These are phyloP conservation scores for Tolypocladium inflatum DNA, from an alignment of 2,329 filamentous ascomycete species.

Conservation along the genomic window DNA sequence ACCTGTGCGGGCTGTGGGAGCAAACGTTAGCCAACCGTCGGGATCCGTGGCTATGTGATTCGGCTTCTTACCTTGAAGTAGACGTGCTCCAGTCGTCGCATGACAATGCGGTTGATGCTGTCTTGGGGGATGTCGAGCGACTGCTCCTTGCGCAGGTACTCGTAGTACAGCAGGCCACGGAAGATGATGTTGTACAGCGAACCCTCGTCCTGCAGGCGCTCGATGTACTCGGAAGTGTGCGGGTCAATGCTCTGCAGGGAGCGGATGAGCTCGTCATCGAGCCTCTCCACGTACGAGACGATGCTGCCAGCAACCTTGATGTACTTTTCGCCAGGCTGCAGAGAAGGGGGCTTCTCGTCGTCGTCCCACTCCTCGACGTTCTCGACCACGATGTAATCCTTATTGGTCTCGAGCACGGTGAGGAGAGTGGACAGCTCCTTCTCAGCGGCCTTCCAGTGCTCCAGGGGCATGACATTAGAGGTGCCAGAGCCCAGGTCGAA, in stretches of 20 bases:
- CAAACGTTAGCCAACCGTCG: slow-evolving; percentile 3
- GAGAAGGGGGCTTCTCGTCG: slow-evolving; percentile 80
- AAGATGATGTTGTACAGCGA: slow-evolving; percentile 88
- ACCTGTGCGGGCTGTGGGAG: slow-evolving; percentile 66
- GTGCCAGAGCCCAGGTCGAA: slow-evolving; percentile 83
- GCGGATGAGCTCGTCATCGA: slow-evolving; percentile 93
- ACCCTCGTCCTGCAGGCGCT: slow-evolving; percentile 84
- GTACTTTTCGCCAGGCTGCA: slow-evolving; percentile 65
- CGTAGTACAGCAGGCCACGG: slow-evolving; percentile 79
- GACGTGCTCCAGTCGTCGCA: slow-evolving; percentile 90
- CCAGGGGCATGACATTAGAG: slow-evolving; percentile 76
- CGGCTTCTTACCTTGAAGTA: slow-evolving; percentile 75
- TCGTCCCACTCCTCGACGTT: slow-evolving; percentile 97
- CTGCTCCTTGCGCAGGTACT: slow-evolving; percentile 62
- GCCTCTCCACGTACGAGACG: slow-evolving; percentile 86
- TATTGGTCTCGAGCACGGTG: slow-evolving; percentile 67
- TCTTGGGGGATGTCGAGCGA: slow-evolving; percentile 72
- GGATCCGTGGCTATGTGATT: neutral
- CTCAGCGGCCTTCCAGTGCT: slow-evolving; percentile 94
- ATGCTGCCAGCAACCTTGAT: slow-evolving; percentile 91
- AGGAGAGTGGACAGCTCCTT: slow-evolving; percentile 75
- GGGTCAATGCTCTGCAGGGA: slow-evolving; percentile 98
- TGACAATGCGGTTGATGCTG: slow-evolving; percentile 82
- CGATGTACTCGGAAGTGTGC: slow-evolving; percentile 97
- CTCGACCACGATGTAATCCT: slow-evolving; percentile 79